These are phyloP conservation scores for Prunus campanulata DNA, from an alignment of 306 rosid species.

Conservation along the genomic window DNA sequence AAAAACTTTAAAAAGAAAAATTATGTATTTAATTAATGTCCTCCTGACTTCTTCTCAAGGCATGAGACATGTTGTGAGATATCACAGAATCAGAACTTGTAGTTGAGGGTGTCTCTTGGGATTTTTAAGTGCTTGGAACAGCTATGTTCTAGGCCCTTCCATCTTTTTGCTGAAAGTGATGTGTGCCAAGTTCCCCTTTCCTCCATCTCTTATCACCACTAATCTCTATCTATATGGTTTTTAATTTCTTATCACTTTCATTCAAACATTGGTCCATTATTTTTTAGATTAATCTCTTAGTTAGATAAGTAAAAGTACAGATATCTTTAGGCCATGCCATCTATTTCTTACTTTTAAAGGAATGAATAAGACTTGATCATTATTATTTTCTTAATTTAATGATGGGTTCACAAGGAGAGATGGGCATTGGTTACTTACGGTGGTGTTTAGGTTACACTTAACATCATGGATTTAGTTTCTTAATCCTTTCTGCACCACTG, in stretches of 20 bases:
- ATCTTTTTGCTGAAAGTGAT: conserved; percentile 36
- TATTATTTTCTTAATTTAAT: background rate
- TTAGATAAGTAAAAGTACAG: background rate
- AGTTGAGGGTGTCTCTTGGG: conserved; percentile 1
- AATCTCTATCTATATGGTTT: background rate
- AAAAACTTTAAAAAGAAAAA: background rate
- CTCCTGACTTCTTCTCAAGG: too few species aligned
- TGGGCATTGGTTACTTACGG: background rate
- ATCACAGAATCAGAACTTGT: conserved; percentile 21
- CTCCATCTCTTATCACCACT: conserved; percentile 8
- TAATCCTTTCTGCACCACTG: background rate
- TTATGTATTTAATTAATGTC: background rate
- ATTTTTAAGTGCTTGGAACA: conserved; percentile 8
- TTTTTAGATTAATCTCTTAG: background rate
- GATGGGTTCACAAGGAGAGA: background rate
- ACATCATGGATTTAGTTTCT: conserved; percentile 1
- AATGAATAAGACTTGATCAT: background rate
- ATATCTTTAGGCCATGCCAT: background rate
- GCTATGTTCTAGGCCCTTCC: conserved; percentile 12
- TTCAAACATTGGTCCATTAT: background rate
- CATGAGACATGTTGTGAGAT: background rate
- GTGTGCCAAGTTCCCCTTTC: conserved; percentile 28
- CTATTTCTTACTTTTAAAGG: conserved; percentile 1
- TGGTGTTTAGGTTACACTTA: background rate
- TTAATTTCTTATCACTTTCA: background rate